phyloP scores from a whole-genome alignment of 2,329 filamentous ascomycete genomes.

The Pseudocercospora musae region DNA sequence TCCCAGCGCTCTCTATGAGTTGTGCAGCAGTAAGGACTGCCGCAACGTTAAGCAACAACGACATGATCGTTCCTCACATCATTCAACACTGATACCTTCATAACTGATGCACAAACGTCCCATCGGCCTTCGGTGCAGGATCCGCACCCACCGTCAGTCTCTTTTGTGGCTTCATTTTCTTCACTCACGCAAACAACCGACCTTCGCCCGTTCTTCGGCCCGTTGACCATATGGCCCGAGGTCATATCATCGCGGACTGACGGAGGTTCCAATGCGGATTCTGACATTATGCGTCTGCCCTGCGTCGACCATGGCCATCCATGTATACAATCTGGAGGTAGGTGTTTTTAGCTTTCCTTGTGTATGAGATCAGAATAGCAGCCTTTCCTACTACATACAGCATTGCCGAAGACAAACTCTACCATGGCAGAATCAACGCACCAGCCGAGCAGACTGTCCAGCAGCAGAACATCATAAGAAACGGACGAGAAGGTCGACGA shows the following conservation, averaged over 20 bases:
- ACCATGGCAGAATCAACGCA: constrained; percentile 8
- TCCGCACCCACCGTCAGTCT: constrained; percentile 6
- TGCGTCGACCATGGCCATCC: not conserved
- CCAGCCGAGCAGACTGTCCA: not conserved
- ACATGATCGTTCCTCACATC: no score
- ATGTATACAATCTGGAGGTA: constrained; percentile 10
- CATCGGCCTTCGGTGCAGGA: not conserved
- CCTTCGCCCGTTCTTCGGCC: constrained; percentile 11
- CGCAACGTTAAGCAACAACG: no score
- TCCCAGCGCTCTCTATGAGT: not conserved
- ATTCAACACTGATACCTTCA: not conserved
- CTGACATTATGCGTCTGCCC: not conserved
- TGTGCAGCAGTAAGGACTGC: no score
- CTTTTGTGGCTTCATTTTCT: constrained; percentile 11
- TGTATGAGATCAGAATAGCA: not conserved
- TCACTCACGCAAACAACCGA: constrained; percentile 4
- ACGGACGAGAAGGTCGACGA: not conserved
- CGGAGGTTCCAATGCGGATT: constrained; percentile 16
- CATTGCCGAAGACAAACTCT: no score
- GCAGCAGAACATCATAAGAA: not conserved
- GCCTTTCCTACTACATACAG: not conserved
- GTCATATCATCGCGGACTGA: constrained; percentile 6
- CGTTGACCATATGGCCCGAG: not conserved
- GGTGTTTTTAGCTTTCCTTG: constrained; percentile 1
- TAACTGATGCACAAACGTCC: not conserved